phyloP scores from a whole-genome alignment of 306 rosid species.

The Lagenaria siceraria region DNA sequence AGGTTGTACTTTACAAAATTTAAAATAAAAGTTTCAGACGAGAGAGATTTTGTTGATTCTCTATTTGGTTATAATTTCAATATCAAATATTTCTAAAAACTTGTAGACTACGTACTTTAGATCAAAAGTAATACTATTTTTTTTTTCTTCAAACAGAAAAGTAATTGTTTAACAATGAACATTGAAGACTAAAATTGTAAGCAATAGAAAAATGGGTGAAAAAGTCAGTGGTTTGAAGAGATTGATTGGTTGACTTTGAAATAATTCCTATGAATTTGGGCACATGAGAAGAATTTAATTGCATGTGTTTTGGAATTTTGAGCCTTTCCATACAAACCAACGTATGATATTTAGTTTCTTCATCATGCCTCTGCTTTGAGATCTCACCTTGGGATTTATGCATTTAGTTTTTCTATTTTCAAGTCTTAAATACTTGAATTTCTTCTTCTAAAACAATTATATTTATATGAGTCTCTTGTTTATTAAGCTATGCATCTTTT shows the following conservation, averaged over 20 bases:
- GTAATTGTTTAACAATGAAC: neutral
- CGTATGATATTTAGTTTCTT: neutral
- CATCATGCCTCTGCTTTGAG: neutral
- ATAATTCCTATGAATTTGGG: neutral
- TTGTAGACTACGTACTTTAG: neutral
- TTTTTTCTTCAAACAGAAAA: neutral
- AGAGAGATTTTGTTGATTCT: neutral
- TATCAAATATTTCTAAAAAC: neutral
- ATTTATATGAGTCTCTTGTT: neutral
- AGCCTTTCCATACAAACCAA: neutral
- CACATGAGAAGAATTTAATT: slow-evolving; percentile 4
- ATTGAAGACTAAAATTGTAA: neutral
- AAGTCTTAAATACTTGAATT: neutral
- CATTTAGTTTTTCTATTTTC: neutral
- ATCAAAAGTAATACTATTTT: neutral
- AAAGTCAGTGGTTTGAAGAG: neutral
- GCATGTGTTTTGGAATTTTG: neutral
- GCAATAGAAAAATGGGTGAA: neutral
- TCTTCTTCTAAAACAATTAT: no score
- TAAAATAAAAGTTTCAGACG: neutral
- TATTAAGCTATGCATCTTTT: neutral
- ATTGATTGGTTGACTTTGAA: neutral
- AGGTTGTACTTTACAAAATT: neutral
- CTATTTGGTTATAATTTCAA: neutral
- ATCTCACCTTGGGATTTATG: slow-evolving; percentile 7